Base-by-base conservation (phyloP, 2,329 filamentous ascomycete genomes). In the Sodiomyces alkalinus region DNA sequence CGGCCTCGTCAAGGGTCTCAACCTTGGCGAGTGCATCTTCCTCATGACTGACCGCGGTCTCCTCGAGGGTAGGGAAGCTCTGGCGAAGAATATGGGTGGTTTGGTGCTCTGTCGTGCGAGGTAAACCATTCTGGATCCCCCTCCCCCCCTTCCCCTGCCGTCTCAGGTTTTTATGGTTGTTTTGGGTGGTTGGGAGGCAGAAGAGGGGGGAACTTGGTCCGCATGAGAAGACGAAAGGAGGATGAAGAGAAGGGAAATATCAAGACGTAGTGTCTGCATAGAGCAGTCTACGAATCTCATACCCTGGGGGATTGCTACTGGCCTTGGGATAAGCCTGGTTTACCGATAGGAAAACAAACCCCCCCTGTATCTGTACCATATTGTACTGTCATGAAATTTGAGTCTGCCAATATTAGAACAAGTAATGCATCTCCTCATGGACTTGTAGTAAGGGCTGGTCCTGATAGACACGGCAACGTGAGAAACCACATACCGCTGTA, bases 11-110 rank as follows among this genome's bases (percentile, higher is more conserved):
- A 69, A 74, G 45, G 82, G 83, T 0, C 47, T 93, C 40, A 75
- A 68, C 36, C 59, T 90, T 10, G 86, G 86, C 32, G 86, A 94
- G 63, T 78, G 73, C 48, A 56, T 94, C 47, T 87, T 86, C 45
- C 46, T 94, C 27, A 71, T 64, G 10, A 93, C 85, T 12, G 75
- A 83, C 44, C 56, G 62, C 38, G 86, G 86, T 2, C 65, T 92
- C 7, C 47, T 93, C 45, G 86, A 94, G 60, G 64, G 73, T 16
- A 64, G 86, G 41, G 83, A 93, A 54, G 87, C 82, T 34, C 62
- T 92, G 32, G 75, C 80, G 49, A 74, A 72, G 59, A 79, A 74
- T 55, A 58, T 83, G 13, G 86, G 86, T n/a, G 86, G 86, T 0
- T 51, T 83, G 52, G 61, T 83, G 34, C 54, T 93, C 32, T 90